These are phyloP conservation scores for Fraxinus sp. DNA, from an alignment of 305 asterid species.

Conservation along the genomic window DNA sequence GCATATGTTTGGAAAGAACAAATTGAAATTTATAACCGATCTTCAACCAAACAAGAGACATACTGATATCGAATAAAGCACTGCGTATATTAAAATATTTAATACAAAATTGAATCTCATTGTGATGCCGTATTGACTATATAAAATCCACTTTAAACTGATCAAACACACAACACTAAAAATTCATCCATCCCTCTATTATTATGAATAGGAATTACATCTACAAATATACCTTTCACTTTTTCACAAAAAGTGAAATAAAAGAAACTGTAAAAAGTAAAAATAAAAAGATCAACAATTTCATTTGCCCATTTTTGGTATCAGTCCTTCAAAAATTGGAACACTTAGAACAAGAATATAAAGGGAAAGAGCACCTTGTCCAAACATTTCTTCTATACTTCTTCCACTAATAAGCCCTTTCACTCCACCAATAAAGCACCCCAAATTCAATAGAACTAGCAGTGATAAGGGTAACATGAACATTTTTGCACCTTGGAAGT, in stretches of 20 bases:
- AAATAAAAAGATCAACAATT: not conserved
- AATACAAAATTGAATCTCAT: not conserved
- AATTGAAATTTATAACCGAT: no score
- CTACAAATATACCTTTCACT: not conserved
- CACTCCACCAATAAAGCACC: conserved; percentile 53
- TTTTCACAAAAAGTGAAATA: not conserved
- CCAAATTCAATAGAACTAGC: conserved; percentile 57
- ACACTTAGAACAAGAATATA: conserved; percentile 60
- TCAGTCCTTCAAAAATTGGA: conserved; percentile 62
- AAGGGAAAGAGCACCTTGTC: conserved; percentile 53
- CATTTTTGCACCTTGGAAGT: conserved; percentile 65
- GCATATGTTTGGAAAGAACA: no score
- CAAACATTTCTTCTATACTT: conserved; percentile 54
- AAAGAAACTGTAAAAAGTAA: not conserved
- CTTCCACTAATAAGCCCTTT: conserved; percentile 44
- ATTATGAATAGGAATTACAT: not conserved
- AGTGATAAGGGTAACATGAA: conserved; percentile 69
- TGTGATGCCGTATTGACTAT: not conserved
- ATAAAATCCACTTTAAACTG: not conserved
- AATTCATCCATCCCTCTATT: not conserved
- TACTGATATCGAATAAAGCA: not conserved
- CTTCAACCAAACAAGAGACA: no score
- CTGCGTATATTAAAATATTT: no score
- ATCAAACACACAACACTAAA: not conserved
- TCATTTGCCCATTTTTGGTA: conserved; percentile 51